Evolutionary conservation across 768 basidiomycete species (phyloP).

Genomic region (Chlorophyllum brunneum): DNA sequence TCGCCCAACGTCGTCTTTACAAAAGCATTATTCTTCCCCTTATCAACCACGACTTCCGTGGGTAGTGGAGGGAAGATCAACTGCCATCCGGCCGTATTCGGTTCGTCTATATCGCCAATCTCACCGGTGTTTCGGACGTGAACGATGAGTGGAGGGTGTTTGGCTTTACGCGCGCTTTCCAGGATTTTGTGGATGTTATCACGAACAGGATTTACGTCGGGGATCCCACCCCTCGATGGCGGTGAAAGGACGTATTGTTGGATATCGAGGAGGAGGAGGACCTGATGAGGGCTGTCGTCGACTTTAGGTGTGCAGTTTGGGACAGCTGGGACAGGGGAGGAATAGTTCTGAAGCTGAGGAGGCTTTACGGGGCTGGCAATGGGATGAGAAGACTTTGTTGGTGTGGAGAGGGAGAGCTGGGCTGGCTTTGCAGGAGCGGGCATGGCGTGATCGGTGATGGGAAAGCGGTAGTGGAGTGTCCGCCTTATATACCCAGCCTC

Average conservation of each 20-base stretch:
- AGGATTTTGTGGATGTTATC: slow-evolving; percentile 50
- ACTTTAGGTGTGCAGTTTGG: neutral
- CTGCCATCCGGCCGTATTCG: slow-evolving; percentile 52
- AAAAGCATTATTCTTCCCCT: slow-evolving; percentile 70
- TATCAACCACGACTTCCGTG: slow-evolving; percentile 57
- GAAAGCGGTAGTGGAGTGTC: neutral
- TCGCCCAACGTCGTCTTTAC: slow-evolving; percentile 50
- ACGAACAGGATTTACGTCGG: slow-evolving; percentile 36
- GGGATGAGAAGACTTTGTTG: no score
- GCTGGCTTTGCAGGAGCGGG: no score
- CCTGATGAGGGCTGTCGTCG: slow-evolving; percentile 23
- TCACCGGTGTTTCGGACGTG: slow-evolving; percentile 69
- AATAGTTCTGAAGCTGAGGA: no score
- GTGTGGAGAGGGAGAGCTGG: no score
- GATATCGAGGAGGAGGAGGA: slow-evolving; percentile 58
- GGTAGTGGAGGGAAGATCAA: slow-evolving; percentile 51
- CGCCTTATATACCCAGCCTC: slow-evolving; percentile 7
- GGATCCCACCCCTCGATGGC: slow-evolving; percentile 44
- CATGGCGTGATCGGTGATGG: slow-evolving; percentile 13
- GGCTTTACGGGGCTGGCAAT: no score
- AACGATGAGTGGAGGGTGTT: slow-evolving; percentile 52
- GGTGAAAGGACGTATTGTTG: slow-evolving; percentile 48
- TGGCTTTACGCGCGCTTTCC: slow-evolving; percentile 41
- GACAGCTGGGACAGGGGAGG: neutral
- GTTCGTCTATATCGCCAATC: slow-evolving; percentile 56